Base-by-base conservation (phyloP, 129 eudicot genomes). In the Chrysanthemum makinoi region DNA sequence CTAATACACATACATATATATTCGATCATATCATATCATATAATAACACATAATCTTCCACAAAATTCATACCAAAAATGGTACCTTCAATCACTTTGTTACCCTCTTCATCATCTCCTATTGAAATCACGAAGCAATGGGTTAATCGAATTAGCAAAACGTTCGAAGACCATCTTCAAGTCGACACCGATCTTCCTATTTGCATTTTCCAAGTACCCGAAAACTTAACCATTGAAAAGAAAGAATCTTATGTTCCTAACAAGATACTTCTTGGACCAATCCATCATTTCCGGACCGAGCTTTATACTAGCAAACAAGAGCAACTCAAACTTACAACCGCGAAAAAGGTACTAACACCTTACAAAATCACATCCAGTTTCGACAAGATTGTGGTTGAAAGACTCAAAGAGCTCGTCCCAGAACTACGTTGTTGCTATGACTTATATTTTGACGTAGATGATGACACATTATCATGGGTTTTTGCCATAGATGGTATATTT, bases 401-500 rank as follows among this genome's bases (percentile, higher is more conserved):
- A 59, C 75, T 87, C 46, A 62, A 14, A 35, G 67, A 76, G 16
- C 28, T 66, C 54, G 77, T 81, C 39, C 79, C 78, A 10, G 61
- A 58, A 33, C 66, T 82, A 18, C 82, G 89, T 1, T 78, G 75
- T 10, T 76, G 83, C 74, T 87, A 87, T 52, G 77, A 84, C 49
- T 61, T 72, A 39, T 79, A 72, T 65, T 55, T 84, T 39, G 80
- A 70, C 12, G 63, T 75, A 0, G 69, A 65, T 33, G 83, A 78
- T 9, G 78, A 75, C 16, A 63, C 75, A 1, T 49, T 87, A 47
- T 72, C 93, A 7, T 84, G 89, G 89, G 68, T 81, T 47, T 61
- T 84, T 48, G 83, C 83, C 4, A 39, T 87, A 3, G 93, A 87
- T 59, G 81, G 83, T 0, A 51, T 81, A 6, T 87, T 81, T 69